Percentiles rank a stretch among this genome's conserved stretches.
Conservation (phyloP, 305 asterid genomes). For the Ilex paraguariensis region DNA sequence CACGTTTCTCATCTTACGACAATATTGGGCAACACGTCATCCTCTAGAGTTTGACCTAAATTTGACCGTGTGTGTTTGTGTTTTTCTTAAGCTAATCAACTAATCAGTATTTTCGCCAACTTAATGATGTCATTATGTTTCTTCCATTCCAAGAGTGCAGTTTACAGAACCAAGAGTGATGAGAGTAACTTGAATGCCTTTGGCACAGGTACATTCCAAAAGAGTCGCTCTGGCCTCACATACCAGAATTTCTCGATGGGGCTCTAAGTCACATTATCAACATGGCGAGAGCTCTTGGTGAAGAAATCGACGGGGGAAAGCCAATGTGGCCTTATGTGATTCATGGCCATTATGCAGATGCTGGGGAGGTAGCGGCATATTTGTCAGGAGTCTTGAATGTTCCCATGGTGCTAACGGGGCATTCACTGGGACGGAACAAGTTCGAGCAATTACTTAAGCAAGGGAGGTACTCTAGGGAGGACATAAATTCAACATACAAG, state of each 20-base stretch:
- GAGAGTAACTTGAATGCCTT: background rate
- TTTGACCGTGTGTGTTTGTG: background rate
- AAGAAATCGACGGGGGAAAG: slow-evolving; percentile 43
- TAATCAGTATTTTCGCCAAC: no score
- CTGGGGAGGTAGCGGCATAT: slow-evolving; percentile 54
- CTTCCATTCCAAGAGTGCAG: background rate
- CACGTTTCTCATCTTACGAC: no score
- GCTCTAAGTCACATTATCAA: slow-evolving; percentile 50
- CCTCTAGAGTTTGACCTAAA: background rate
- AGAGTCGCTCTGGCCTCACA: slow-evolving; percentile 58
- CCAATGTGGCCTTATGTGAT: slow-evolving; percentile 61
- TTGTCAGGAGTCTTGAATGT: slow-evolving; percentile 48
- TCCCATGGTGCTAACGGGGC: slow-evolving; percentile 67
- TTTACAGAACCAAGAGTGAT: background rate
- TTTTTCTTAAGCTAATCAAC: no score
- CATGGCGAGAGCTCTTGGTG: slow-evolving; percentile 57
- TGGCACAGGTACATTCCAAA: slow-evolving; percentile 44
- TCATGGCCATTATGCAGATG: slow-evolving; percentile 74
- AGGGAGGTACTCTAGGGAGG: slow-evolving; percentile 57
- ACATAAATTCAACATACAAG: slow-evolving; percentile 51
- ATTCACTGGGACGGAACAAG: slow-evolving; percentile 62
- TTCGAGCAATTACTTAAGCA: slow-evolving; percentile 58
- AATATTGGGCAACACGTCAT: no score
- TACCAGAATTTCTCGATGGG: slow-evolving; percentile 59
- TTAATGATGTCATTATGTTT: background rate